Evolutionary conservation across 805 yeast species (phyloP).

Genomic region (Lipomyces orientalis): DNA sequence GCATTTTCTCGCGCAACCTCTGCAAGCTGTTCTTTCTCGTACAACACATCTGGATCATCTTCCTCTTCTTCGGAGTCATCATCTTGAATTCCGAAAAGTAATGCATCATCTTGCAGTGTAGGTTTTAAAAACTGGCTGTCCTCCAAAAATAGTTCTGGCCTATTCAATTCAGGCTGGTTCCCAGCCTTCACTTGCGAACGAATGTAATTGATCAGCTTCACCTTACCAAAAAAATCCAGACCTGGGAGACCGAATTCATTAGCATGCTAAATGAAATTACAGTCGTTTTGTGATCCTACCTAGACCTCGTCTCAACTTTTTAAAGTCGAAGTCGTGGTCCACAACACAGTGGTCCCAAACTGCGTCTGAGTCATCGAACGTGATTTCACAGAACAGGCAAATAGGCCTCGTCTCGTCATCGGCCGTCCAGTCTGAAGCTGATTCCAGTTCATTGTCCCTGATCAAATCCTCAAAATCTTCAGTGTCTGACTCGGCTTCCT

Average conservation of each 20-base stretch:
- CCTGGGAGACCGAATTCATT: conserved; percentile 8
- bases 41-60: conserved; percentile 27
- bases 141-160: conserved; percentile 34
- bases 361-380: conserved; percentile 32
- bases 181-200: conserved; percentile 35
- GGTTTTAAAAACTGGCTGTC: conserved; percentile 40
- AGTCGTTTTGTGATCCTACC: conserved; percentile 7
- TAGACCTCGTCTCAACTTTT: conserved; percentile 24
- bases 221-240: conserved; percentile 41
- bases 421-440: conserved; percentile 39
- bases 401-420: conserved; percentile 39
- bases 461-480: conserved; percentile 39
- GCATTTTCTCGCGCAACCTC: conserved; percentile 16
- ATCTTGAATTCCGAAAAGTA: conserved; percentile 39
- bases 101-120: conserved; percentile 40
- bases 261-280: not conserved
- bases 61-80: conserved; percentile 38
- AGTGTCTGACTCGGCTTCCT: conserved; percentile 22
- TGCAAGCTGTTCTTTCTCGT: conserved; percentile 41
- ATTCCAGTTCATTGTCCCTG: conserved; percentile 40
- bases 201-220: conserved; percentile 42
- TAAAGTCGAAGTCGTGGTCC: conserved; percentile 39
- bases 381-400: conserved; percentile 36
- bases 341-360: conserved; percentile 37
- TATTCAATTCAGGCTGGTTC: conserved; percentile 26